Base-by-base conservation (phyloP, 2,329 filamentous ascomycete genomes). In the Exophiala mesophila region DNA sequence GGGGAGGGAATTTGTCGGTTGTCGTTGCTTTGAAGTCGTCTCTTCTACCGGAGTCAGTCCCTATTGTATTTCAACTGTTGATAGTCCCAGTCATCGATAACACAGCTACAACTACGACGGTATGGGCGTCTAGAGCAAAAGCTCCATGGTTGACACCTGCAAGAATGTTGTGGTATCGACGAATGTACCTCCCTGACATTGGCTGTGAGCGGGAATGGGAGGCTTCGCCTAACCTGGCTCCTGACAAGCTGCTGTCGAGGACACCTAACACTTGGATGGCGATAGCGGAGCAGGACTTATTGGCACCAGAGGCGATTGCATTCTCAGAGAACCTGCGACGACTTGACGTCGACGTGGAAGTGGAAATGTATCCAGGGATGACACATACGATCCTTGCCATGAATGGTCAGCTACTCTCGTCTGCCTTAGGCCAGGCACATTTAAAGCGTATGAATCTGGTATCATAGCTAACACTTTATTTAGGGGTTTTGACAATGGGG, bases 381-480 rank as follows among this genome's bases (percentile, higher is more conserved):
- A 73, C 73, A 3, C 74, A 78, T 61, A 71, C 73, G 1, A 77
- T 78, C n/a, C n/a, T n/a, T n/a, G n/a, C n/a, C n/a, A n/a, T n/a
- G n/a, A n/a, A n/a, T n/a, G n/a, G n/a, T n/a, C n/a, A n/a, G n/a
- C n/a, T n/a, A n/a, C n/a, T n/a, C n/a, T n/a, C n/a, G n/a, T n/a
- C n/a, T n/a, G n/a, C n/a, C n/a, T n/a, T n/a, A n/a, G n/a, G n/a
- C n/a, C n/a, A n/a, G n/a, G n/a, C n/a, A n/a, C n/a, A n/a, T n/a
- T n/a, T n/a, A n/a, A n/a, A n/a, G n/a, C n/a, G n/a, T n/a, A n/a
- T n/a, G n/a, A n/a, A n/a, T n/a, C n/a, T n/a, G n/a, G n/a, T n/a
- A n/a, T n/a, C n/a, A n/a, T n/a, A n/a, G n/a, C n/a, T n/a, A n/a
- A n/a, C n/a, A n/a, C n/a, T n/a, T n/a, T n/a, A n/a, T n/a, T n/a